Conservation (phyloP, 495 filamentous ascomycete species). For the Trichoderma gamsii region DNA sequence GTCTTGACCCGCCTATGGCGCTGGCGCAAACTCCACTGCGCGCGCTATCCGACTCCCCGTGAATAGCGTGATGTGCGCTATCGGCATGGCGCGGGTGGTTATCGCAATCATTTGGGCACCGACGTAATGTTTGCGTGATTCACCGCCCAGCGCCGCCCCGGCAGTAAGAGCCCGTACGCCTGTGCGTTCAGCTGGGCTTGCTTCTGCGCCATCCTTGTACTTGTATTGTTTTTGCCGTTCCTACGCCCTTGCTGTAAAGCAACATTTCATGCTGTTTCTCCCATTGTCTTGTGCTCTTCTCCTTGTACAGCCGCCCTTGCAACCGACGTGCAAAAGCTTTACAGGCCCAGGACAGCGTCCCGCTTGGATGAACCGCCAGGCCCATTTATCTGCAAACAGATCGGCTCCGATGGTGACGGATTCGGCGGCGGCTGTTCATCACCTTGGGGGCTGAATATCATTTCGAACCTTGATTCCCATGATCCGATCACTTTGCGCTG, state of each 20-base stretch:
- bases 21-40: not conserved
- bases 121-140: conserved; percentile 14
- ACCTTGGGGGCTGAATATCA: not conserved
- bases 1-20: not conserved
- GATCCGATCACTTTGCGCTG: not conserved
- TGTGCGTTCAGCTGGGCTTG: too few relatives aligned
- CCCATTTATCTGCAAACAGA: conserved; percentile 4
- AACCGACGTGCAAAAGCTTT: not conserved
- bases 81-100: not conserved
- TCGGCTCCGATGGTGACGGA: conserved; percentile 8
- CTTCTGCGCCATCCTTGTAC: not conserved
- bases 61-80: not conserved
- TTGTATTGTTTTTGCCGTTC: not conserved
- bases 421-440: not conserved
- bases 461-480: conserved; percentile 18
- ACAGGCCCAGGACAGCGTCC: not conserved
- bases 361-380: conserved; percentile 11
- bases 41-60: conserved; percentile 3
- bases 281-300: not conserved
- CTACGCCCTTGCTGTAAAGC: too few relatives aligned
- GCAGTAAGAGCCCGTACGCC: not conserved
- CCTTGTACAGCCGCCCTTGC: not conserved
- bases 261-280: not conserved
- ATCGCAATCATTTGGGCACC: not conserved
- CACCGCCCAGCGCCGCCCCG: conserved; percentile 6